phyloP scores from a whole-genome alignment of 169 alveolate species.

The Cytauxzoon felis region DNA sequence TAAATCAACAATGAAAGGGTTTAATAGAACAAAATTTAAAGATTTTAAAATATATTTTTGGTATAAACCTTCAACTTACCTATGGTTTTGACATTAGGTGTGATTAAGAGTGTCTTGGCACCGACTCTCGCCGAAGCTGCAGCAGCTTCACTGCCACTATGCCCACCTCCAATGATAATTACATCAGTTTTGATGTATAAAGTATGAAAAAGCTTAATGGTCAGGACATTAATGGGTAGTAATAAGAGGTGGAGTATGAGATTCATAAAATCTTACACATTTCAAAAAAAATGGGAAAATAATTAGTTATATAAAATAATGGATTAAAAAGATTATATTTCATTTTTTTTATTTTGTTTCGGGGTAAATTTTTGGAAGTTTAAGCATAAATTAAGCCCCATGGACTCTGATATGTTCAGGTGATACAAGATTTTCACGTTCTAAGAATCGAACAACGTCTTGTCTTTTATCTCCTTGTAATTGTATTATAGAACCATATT shows the following conservation, averaged over 20 bases:
- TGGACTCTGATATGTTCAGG: constrained; percentile 86
- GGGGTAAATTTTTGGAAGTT: neutral
- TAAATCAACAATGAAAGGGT: no score
- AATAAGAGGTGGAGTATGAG: no score
- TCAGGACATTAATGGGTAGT: no score
- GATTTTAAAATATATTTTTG: neutral
- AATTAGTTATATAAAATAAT: no score
- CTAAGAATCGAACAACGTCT: constrained; percentile 85
- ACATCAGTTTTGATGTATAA: constrained; percentile 64
- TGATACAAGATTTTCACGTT: constrained; percentile 81
- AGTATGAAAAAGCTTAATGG: neutral
- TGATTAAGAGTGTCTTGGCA: constrained; percentile 81
- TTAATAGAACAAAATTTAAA: neutral
- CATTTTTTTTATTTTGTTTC: neutral
- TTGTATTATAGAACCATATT: constrained; percentile 88
- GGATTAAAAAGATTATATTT: no score
- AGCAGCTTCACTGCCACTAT: constrained; percentile 91
- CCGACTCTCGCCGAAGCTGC: constrained; percentile 85
- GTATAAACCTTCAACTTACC: constrained; percentile 22
- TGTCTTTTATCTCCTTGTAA: constrained; percentile 85
- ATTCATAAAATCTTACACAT: neutral
- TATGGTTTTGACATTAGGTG: constrained; percentile 74
- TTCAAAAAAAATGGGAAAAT: neutral
- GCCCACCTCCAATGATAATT: constrained; percentile 92
- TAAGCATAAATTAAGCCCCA: constrained; percentile 76